These are phyloP conservation scores for Fusarium sacchari DNA, from an alignment of 2,329 filamentous ascomycete genomes.

Conservation along the genomic window DNA sequence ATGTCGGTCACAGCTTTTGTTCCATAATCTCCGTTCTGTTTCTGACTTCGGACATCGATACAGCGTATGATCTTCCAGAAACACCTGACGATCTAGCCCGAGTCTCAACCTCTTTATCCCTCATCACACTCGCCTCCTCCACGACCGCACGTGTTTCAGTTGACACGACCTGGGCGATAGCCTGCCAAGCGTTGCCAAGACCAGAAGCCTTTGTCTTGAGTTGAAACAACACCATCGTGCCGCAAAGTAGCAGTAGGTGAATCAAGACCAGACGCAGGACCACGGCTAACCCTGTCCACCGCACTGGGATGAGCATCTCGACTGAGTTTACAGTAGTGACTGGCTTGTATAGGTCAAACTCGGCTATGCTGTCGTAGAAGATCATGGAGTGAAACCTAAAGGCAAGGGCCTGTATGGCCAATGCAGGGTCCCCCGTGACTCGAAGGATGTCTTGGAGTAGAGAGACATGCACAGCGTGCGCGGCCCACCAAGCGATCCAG, in stretches of 20 bases:
- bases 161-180: conserved; percentile 10
- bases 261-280: not conserved
- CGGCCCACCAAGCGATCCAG: not conserved
- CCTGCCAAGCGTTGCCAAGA: conserved; percentile 22
- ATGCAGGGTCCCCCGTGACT: not conserved
- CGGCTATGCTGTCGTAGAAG: not conserved
- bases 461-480: not conserved
- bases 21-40: not conserved
- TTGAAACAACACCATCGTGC: not conserved
- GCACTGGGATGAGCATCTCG: not conserved
- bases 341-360: not conserved
- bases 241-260: not conserved
- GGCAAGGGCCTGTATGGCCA: not conserved
- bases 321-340: not conserved
- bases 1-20: not conserved
- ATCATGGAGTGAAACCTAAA: conserved; percentile 9
- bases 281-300: not conserved
- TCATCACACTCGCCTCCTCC: not conserved
- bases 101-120: conserved; percentile 9
- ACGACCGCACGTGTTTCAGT: conserved; percentile 18
- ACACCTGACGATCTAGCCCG: not conserved
- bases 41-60: not conserved
- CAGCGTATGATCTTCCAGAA: no score
- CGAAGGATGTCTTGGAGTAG: conserved; percentile 3
- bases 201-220: not conserved